Evolutionary conservation across 495 filamentous ascomycete genomes (phyloP), one percentile per base, ranked within the genome.

Genomic region (Penicillium dipodomyicola): DNA sequence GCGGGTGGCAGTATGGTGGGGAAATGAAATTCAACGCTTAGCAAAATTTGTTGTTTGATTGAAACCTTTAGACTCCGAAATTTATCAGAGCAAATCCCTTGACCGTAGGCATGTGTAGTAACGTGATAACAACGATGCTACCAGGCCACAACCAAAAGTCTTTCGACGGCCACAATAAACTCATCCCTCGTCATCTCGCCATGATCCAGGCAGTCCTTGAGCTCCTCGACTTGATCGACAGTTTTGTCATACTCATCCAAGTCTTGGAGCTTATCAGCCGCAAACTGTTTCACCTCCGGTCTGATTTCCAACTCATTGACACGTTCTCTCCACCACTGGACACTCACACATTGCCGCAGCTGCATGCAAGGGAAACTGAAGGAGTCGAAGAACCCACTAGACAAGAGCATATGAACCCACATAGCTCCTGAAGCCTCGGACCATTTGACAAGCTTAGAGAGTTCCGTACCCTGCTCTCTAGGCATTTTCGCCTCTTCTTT

Each of bases 321-420:
- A 45, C 27, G 52, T 27, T 54, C 20, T 23, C 25, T 49, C 64
- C 58, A 65, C 58, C 58, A 50, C 30, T 45, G 37, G 46, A 25
- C 42, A 46, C 64, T 54, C 41, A 65, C 25, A 29, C 51, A 55
- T 30, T 57, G 59, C 57, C 45, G 49, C 20, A 67, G 55, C 55
- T 67, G 35, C 19, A 37, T 58, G 30, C 42, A 61, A 48, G 59
- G 54, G 15, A 61, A 58, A 51, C 41, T 58, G 19, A 40, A 20
- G 11, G 33, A 45, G 45, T 54, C 27, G 55, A 65, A 65, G 50
- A 61, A 65, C 30, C 63, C 63, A 39, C 39, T 49, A 30, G 61
- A 64, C 29, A 65, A 52, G 22, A 64, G 52, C 58, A 67, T 62
- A 44, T 67, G 54, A 33, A 61, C 14, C 62, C 65, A 69, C 65